Evolutionary conservation across 208 protist species (phyloP).

Genomic region (Borovskyia barvae): DNA sequence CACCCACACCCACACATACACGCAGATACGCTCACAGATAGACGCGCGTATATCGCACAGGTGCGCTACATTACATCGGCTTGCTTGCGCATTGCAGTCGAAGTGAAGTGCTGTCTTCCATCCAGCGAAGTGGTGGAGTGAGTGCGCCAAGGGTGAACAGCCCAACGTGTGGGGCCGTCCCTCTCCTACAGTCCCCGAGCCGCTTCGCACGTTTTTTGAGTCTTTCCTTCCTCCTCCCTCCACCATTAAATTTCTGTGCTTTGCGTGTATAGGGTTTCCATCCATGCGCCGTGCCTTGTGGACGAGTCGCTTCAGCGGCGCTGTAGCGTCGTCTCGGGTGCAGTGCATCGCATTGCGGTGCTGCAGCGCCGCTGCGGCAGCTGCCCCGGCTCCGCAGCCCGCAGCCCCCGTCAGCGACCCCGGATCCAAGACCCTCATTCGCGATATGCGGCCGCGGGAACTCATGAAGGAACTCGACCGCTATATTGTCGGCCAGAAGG

Average conservation of each 20-base stretch:
- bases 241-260: too few relatives aligned
- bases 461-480: constrained; percentile 95
- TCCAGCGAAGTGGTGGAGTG: too few relatives aligned
- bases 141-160: too few relatives aligned
- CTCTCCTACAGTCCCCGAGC: too few relatives aligned
- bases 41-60: too few relatives aligned
- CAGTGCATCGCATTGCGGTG: constrained; percentile 24
- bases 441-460: constrained; percentile 91
- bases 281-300: constrained; percentile 12
- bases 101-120: too few relatives aligned
- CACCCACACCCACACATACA: neutral
- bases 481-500: constrained; percentile 96
- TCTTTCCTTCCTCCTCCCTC: too few relatives aligned
- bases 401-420: constrained; percentile 18
- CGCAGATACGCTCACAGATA: neutral
- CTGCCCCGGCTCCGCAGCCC: constrained; percentile 23
- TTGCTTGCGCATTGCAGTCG: too few relatives aligned
- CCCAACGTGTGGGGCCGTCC: too few relatives aligned
- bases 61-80: too few relatives aligned
- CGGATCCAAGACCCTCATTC: constrained; percentile 50
- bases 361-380: constrained; percentile 58
- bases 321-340: neutral
- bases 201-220: too few relatives aligned
- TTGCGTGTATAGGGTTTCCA: neutral
- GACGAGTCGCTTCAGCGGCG: neutral